Base-by-base conservation (phyloP, 345 rosid genomes). In the Melaleuca quinquenervia region DNA sequence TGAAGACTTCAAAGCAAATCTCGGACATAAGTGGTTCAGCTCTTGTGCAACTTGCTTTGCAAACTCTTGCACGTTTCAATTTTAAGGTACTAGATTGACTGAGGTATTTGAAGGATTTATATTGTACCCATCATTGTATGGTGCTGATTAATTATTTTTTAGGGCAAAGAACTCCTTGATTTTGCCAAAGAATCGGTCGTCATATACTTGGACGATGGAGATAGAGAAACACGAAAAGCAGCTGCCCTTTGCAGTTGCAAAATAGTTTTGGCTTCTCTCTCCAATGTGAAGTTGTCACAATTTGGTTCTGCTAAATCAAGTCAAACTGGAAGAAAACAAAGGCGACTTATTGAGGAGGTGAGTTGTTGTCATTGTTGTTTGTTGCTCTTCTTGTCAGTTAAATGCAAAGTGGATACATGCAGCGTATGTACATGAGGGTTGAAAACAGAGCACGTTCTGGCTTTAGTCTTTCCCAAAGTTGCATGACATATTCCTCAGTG, bases 181-280 rank as follows among this genome's bases (percentile, higher is more conserved):
- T 97, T 97, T 93, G 96, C 96, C 6, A 92, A 95, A 92, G 97
- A 95, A 90, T 94, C 98, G 3, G 97, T 97, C 84, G 94, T 97
- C 84, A 82, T 90, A 84, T 96, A 96, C 93, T 90, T 96, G 89
- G 99, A 95, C 89, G 98, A 97, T 88, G 97, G 93, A 91, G 99
- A 98, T 93, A 95, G 95, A 86, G 89, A 90, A 82, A 94, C 98
- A 74, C 88, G 98, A 84, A 95, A 96, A 92, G 99, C 94, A 92
- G 98, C 99, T 51, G 97, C 99, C 82, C 89, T 97, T 83, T 97
- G 98, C 90, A 96, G 99, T 87, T 97, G 98, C 92, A 93, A 90
- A 85, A 89, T 97, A 88, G 94, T 95, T 87, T 96, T 96, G 87
- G 94, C 93, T 93, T 94, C 98, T 44, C 91, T 97, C 89, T 93